A percentile compares a stretch with the other conserved stretches of the same genome.
Evolutionary conservation across 2,329 filamentous ascomycete genomes (phyloP).

Genomic region (Aspergillus pseudotamarii): DNA sequence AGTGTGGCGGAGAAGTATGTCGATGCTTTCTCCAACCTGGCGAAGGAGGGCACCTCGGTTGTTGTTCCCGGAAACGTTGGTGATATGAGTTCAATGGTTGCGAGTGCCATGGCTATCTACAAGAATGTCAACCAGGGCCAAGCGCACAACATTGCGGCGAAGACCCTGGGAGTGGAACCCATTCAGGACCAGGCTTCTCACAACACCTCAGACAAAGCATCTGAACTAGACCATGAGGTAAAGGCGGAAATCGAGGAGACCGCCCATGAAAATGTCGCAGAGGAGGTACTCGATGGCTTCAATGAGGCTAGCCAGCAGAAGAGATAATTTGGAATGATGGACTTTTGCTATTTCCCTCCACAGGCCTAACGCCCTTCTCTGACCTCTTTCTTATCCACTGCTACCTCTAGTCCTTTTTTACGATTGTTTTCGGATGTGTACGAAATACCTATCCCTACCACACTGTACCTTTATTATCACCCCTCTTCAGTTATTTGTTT

Average conservation of each 20-base stretch:
- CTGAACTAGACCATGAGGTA: constrained; percentile 21
- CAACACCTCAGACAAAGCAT: constrained; percentile 29
- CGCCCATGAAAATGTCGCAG: constrained; percentile 45
- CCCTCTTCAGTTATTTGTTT: background rate
- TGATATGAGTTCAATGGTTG: constrained; percentile 95
- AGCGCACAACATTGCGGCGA: constrained; percentile 61
- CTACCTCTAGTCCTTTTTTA: constrained; percentile 7
- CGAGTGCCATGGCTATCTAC: constrained; percentile 91
- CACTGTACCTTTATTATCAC: constrained; percentile 7
- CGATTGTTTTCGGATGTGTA: constrained; percentile 11
- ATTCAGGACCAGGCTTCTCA: constrained; percentile 14
- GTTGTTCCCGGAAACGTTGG: constrained; percentile 97
- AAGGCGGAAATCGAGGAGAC: constrained; percentile 17
- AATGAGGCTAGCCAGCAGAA: constrained; percentile 44
- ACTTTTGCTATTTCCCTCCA: background rate
- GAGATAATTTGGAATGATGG: constrained; percentile 21
- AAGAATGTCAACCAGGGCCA: constrained; percentile 87
- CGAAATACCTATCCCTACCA: constrained; percentile 3
- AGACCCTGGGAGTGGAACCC: constrained; percentile 33
- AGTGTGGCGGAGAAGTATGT: constrained; percentile 97
- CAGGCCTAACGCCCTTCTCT: background rate
- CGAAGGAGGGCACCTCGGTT: constrained; percentile 92
- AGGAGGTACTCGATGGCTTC: constrained; percentile 54
- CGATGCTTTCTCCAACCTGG: constrained; percentile 87
- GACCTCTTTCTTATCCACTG: constrained; percentile 4